Percentiles rank a stretch among this genome's conserved stretches.
These are phyloP conservation scores for Schizonepeta tenuifolia DNA, from an alignment of 257 asterid species.

Conservation along the genomic window DNA sequence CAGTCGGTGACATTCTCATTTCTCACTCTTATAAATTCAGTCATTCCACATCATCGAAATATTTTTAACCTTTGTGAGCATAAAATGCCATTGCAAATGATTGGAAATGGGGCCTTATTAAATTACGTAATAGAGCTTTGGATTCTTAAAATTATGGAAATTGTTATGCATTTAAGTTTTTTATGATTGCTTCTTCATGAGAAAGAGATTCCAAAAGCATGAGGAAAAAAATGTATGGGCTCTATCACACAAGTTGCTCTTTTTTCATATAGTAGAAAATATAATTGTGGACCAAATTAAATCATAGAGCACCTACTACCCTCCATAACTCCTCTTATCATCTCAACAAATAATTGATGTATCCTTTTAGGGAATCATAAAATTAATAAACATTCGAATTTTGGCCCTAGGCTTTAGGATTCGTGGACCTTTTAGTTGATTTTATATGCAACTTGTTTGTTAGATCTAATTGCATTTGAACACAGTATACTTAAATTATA, in stretches of 20 bases:
- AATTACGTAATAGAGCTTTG: background rate
- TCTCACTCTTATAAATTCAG: too few relatives aligned
- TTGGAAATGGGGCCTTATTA: too few relatives aligned
- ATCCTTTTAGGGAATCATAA: too few relatives aligned
- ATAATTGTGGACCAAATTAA: constrained; percentile 19
- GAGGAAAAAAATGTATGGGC: constrained; percentile 28
- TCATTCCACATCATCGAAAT: background rate
- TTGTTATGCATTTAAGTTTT: background rate
- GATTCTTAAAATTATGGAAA: background rate
- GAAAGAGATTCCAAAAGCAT: constrained; percentile 24
- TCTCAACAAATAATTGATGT: background rate
- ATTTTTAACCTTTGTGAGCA: too few relatives aligned
- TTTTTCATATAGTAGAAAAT: background rate
- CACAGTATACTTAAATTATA: background rate
- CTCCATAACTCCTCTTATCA: constrained; percentile 10
- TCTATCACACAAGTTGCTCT: constrained; percentile 29
- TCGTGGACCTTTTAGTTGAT: background rate
- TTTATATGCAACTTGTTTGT: background rate
- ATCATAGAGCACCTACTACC: background rate
- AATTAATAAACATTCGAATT: background rate
- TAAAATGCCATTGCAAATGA: background rate
- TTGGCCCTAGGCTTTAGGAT: constrained; percentile 2
- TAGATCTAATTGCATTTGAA: background rate
- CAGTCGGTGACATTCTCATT: too few relatives aligned
- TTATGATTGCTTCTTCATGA: background rate